Percentiles rank a stretch among this genome's conserved stretches.
Evolutionary conservation across 371 early-diverging fungal species (phyloP).

Genomic region (Fennellomyces sp.): DNA sequence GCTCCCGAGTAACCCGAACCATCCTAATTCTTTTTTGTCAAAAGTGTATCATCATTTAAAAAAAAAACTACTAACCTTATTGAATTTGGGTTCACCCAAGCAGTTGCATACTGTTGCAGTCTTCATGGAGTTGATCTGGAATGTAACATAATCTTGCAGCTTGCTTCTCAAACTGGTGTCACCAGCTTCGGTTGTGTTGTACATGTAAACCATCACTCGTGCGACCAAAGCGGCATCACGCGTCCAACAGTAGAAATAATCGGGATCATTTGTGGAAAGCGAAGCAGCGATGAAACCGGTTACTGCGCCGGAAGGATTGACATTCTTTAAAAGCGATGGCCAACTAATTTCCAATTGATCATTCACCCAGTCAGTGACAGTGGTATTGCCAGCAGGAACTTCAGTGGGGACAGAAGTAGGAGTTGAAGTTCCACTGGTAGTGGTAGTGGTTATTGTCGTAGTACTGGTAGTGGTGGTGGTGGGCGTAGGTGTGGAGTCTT

Average conservation of each 20-base stretch:
- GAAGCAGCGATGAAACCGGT: slow-evolving; percentile 45
- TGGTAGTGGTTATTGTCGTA: slow-evolving; percentile 12
- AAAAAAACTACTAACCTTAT: neutral
- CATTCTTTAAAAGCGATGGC: neutral
- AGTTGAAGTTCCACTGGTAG: neutral
- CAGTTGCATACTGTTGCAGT: slow-evolving; percentile 37
- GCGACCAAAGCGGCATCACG: slow-evolving; percentile 72
- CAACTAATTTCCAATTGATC: neutral
- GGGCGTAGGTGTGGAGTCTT: slow-evolving; percentile 15
- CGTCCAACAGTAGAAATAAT: slow-evolving; percentile 82
- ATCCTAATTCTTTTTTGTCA: too few species aligned
- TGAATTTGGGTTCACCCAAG: slow-evolving; percentile 75
- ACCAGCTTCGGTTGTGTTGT: slow-evolving; percentile 8
- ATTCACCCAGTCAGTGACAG: slow-evolving; percentile 20
- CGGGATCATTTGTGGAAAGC: slow-evolving; percentile 49
- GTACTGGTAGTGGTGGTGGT: slow-evolving; percentile 21
- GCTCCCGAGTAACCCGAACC: slow-evolving; percentile 14
- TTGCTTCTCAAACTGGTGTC: slow-evolving; percentile 8
- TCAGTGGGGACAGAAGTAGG: slow-evolving; percentile 11
- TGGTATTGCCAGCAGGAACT: slow-evolving; percentile 29
- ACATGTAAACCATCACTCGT: slow-evolving; percentile 19
- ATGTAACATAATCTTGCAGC: slow-evolving; percentile 38
- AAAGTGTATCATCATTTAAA: neutral
- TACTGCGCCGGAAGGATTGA: slow-evolving; percentile 35
- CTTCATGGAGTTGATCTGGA: slow-evolving; percentile 29